Percentiles rank a stretch among this genome's conserved stretches.
Conservation (phyloP, 768 basidiomycete species). For the Mycena indigotica region DNA sequence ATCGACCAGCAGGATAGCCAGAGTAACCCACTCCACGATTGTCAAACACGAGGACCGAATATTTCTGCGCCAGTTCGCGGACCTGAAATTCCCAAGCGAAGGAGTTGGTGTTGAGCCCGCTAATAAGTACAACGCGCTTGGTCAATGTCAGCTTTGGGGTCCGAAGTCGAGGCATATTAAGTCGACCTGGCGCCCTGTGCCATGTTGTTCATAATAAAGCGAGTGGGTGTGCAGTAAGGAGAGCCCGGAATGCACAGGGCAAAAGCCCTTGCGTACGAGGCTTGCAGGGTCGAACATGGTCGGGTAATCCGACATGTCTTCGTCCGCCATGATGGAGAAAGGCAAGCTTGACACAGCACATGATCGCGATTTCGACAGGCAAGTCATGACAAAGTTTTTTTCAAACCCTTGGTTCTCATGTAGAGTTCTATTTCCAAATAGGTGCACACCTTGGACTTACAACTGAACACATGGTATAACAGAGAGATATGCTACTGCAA, state of each 20-base stretch:
- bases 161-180: constrained; percentile 67
- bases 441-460: too few species aligned
- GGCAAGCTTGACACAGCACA: not conserved
- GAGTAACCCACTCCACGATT: constrained; percentile 84
- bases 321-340: not conserved
- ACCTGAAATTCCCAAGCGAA: constrained; percentile 71
- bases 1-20: constrained; percentile 69
- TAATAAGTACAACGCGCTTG: constrained; percentile 25
- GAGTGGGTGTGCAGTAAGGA: constrained; percentile 63
- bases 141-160: constrained; percentile 36
- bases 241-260: constrained; percentile 60
- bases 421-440: too few species aligned
- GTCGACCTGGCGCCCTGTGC: constrained; percentile 61
- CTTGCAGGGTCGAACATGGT: constrained; percentile 64
- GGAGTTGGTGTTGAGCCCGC: constrained; percentile 60
- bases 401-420: too few species aligned
- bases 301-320: constrained; percentile 15
- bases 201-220: constrained; percentile 81
- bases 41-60: constrained; percentile 74
- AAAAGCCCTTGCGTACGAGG: constrained; percentile 71
- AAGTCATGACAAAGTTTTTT: too few species aligned
- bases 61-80: constrained; percentile 59
- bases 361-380: constrained; percentile 3
- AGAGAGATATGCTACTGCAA: too few species aligned
- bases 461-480: too few species aligned